Evolutionary conservation across 305 asterid genomes (phyloP).

Genomic region (Salvia sclarea): DNA sequence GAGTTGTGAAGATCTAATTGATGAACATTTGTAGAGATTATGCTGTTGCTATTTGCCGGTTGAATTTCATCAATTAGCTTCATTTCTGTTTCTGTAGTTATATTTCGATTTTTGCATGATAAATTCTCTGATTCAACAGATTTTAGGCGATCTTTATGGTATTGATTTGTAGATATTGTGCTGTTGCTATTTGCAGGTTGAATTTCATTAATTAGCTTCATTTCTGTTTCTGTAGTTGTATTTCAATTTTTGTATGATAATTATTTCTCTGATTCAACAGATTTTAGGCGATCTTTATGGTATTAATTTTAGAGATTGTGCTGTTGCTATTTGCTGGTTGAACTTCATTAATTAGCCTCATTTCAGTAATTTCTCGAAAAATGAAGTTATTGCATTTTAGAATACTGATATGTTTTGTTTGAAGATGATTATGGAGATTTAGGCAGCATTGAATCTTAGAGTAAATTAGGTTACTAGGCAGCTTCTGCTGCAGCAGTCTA

Average conservation of each 20-base stretch:
- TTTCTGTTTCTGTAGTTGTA: neutral
- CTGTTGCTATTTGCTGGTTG: neutral
- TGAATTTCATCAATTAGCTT: neutral
- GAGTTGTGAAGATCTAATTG: neutral
- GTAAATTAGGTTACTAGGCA: neutral
- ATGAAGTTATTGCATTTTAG: neutral
- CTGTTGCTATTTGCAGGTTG: neutral
- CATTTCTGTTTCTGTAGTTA: neutral
- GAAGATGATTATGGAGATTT: neutral
- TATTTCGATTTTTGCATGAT: neutral
- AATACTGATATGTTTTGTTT: neutral
- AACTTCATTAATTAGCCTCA: neutral
- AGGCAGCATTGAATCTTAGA: neutral
- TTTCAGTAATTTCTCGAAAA: neutral
- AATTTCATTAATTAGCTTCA: neutral
- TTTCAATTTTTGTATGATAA: too few species aligned
- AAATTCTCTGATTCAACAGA: too few species aligned
- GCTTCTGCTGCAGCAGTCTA: neutral
- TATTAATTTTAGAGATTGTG: neutral
- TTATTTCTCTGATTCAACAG: too few species aligned
- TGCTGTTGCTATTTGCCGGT: neutral
- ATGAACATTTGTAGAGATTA: neutral
- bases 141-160: neutral
- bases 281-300: too few species aligned
- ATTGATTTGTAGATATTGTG: neutral